A percentile compares a stretch with the other conserved stretches of the same genome.
Evolutionary conservation across 108 stramenopile genomes (phyloP).

Genomic region (Nitzschia sp.): DNA sequence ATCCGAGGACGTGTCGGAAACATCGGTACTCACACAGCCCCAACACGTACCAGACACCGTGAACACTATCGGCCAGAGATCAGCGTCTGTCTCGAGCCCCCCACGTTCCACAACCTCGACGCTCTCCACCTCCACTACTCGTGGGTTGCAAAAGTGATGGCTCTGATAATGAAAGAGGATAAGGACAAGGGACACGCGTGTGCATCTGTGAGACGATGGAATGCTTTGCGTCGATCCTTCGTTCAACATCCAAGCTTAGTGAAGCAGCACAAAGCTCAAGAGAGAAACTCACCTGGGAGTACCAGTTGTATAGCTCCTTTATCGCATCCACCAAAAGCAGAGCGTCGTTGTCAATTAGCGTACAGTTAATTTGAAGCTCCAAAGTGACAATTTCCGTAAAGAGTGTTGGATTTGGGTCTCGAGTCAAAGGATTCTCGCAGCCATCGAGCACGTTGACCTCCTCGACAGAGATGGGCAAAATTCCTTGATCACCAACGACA

Average conservation of each 20-base stretch:
- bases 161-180: no score
- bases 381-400: background rate
- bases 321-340: background rate
- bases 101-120: background rate
- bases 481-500: background rate
- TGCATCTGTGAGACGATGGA: no score
- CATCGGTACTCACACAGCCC: background rate
- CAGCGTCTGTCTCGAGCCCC: background rate
- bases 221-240: no score
- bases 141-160: background rate
- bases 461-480: background rate
- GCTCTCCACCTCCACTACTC: background rate
- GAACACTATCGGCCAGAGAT: background rate
- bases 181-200: no score
- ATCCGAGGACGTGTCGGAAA: no score
- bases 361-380: background rate
- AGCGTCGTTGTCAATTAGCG: background rate
- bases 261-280: no score
- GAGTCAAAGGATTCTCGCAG: background rate
- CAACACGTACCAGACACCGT: background rate
- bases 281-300: no score
- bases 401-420: background rate
- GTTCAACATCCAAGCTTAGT: no score
- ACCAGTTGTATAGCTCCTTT: background rate
- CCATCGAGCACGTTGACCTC: background rate